phyloP scores from a whole-genome alignment of 768 basidiomycete genomes.

The Lactarius vividus region DNA sequence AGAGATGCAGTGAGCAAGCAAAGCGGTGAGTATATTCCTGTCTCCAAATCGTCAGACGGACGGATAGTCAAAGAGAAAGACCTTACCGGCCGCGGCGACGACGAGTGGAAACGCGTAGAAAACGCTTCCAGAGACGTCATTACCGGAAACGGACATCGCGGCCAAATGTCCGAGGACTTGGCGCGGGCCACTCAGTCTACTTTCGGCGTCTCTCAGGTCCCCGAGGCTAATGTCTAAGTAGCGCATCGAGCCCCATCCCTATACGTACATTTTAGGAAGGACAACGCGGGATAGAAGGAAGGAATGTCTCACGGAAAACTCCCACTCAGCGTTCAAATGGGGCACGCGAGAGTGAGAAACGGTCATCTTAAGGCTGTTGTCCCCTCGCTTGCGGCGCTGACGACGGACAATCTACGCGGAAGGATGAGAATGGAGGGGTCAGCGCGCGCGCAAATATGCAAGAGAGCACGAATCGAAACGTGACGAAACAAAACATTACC shows the following conservation, averaged over 20 bases:
- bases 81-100: conserved; percentile 22
- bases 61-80: neutral
- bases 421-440: neutral
- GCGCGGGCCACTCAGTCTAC: conserved; percentile 3
- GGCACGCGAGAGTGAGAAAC: conserved; percentile 22
- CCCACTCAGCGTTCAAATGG: conserved; percentile 22
- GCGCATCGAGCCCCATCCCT: conserved; percentile 29
- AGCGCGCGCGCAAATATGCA: neutral
- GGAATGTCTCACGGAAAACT: conserved; percentile 17
- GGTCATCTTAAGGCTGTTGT: conserved; percentile 23
- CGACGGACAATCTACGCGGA: conserved; percentile 25
- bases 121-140: conserved; percentile 26
- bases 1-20: conserved; percentile 25
- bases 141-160: conserved; percentile 26
- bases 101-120: conserved; percentile 27
- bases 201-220: conserved; percentile 17
- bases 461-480: neutral
- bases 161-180: conserved; percentile 21
- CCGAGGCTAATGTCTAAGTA: conserved; percentile 23
- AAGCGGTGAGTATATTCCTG: conserved; percentile 28
- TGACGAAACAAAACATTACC: neutral
- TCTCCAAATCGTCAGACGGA: neutral
- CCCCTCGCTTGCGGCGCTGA: conserved; percentile 21
- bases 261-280: neutral
- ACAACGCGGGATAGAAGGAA: neutral